These are phyloP conservation scores for Ampelocalamus luodianensis DNA, from an alignment of 176 grass and related monocot species.

Conservation along the genomic window DNA sequence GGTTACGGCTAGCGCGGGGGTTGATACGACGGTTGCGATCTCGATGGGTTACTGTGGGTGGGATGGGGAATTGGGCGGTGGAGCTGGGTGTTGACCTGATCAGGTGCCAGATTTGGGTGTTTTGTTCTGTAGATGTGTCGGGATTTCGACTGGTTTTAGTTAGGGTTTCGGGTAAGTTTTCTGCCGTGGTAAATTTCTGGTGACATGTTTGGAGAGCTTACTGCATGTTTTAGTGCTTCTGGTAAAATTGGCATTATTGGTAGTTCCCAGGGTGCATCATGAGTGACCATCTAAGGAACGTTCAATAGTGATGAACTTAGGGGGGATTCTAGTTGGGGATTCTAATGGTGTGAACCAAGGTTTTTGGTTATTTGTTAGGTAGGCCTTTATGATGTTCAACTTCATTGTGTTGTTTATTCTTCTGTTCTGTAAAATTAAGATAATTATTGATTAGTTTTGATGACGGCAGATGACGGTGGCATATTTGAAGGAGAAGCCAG, in stretches of 20 bases:
- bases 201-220: conserved; percentile 19
- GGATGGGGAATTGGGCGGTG: conserved; percentile 36
- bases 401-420: background rate
- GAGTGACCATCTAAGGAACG: conserved; percentile 1
- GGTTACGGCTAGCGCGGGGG: background rate
- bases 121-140: conserved; percentile 9
- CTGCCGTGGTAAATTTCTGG: background rate
- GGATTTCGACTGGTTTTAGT: conserved; percentile 11
- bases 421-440: conserved; percentile 5
- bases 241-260: background rate
- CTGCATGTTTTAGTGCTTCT: background rate
- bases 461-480: conserved; percentile 81
- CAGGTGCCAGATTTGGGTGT: conserved; percentile 2
- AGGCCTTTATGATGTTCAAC: background rate
- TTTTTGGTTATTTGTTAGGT: background rate
- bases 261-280: background rate
- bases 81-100: conserved; percentile 47
- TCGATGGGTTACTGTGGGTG: conserved; percentile 29
- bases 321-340: background rate
- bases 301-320: background rate
- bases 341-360: background rate
- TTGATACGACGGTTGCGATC: conserved; percentile 4
- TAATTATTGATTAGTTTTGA: conserved; percentile 7
- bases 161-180: background rate
- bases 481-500: conserved; percentile 81